These are phyloP conservation scores for Hibiscus mutabilis DNA, from an alignment of 345 rosid genomes.

Conservation along the genomic window DNA sequence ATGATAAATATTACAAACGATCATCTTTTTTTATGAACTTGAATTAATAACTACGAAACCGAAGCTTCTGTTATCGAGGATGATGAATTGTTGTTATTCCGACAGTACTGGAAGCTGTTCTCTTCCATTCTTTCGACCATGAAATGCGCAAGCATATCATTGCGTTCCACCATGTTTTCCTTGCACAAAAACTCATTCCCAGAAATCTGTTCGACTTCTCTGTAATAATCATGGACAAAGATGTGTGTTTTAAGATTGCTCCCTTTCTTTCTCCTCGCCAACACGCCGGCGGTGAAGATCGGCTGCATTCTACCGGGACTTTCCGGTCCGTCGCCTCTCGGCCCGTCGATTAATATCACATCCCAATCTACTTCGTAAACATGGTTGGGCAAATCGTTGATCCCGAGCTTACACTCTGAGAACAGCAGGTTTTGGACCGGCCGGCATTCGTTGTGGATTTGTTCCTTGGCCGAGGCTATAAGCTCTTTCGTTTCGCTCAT, in stretches of 20 bases:
- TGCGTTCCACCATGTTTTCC: conserved; percentile 64
- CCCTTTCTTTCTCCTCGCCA: conserved; percentile 74
- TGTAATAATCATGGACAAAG: conserved; percentile 78
- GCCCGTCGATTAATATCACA: conserved; percentile 89
- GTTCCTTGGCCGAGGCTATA: conserved; percentile 45
- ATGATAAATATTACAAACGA: neutral
- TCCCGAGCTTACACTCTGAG: conserved; percentile 76
- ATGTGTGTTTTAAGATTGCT: conserved; percentile 73
- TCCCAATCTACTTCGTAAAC: conserved; percentile 97
- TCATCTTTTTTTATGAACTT: neutral
- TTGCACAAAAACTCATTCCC: conserved; percentile 87
- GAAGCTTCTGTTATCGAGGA: neutral
- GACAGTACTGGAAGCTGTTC: conserved; percentile 48
- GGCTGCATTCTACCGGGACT: conserved; percentile 84
- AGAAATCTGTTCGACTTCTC: conserved; percentile 63
- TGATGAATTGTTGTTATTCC: conserved; percentile 15
- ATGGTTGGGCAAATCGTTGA: conserved; percentile 88
- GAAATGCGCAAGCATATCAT: conserved; percentile 75
- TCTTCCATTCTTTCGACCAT: conserved; percentile 74
- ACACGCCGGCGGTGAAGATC: conserved; percentile 89
- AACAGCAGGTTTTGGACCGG: conserved; percentile 88
- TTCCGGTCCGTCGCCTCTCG: conserved; percentile 69
- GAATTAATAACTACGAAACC: neutral
- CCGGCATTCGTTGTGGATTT: conserved; percentile 62
- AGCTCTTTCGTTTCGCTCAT: conserved; percentile 53